These are phyloP conservation scores for Clohesyomyces aquaticus DNA, from an alignment of 495 filamentous ascomycete species.

Conservation along the genomic window DNA sequence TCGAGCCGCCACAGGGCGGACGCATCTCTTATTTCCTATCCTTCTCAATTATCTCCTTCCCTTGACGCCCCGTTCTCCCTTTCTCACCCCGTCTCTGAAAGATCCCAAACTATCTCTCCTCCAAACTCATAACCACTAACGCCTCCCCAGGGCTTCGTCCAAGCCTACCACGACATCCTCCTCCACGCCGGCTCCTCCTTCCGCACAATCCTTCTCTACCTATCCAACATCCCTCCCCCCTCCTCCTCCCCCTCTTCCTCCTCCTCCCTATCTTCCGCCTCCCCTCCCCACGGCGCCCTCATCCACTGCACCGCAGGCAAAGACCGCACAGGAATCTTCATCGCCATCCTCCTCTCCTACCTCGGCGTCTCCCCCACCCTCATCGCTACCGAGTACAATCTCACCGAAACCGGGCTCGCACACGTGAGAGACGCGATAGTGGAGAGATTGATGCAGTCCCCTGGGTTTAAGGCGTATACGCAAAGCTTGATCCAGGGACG, in stretches of 20 bases:
- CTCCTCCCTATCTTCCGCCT: not conserved
- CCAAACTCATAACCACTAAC: slow-evolving; percentile 1
- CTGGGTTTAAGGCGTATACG: slow-evolving; percentile 26
- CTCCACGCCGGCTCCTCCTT: slow-evolving; percentile 38
- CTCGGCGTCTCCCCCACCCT: slow-evolving; percentile 38
- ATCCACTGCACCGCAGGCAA: slow-evolving; percentile 53
- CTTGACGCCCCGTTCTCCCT: no score
- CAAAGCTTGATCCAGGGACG: slow-evolving; percentile 9
- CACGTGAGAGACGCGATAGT: slow-evolving; percentile 25
- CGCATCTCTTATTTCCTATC: no score
- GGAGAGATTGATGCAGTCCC: slow-evolving; percentile 5
- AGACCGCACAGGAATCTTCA: slow-evolving; percentile 51
- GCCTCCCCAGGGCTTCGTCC: slow-evolving; percentile 42
- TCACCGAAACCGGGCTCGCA: slow-evolving; percentile 45
- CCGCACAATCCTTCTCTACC: slow-evolving; percentile 42
- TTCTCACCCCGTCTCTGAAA: no score
- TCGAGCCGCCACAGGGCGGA: no score
- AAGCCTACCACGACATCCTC: slow-evolving; percentile 48
- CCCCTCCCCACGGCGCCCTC: slow-evolving; percentile 35
- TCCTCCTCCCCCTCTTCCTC: no score
- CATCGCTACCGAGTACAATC: slow-evolving; percentile 46
- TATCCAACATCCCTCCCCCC: slow-evolving; percentile 28
- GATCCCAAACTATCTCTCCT: no score
- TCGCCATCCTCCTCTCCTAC: slow-evolving; percentile 45
- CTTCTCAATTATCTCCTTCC: no score